Percentiles rank a stretch among this genome's conserved stretches.
phyloP scores from a whole-genome alignment of 805 yeast species.

The Sungouiella blattae region DNA sequence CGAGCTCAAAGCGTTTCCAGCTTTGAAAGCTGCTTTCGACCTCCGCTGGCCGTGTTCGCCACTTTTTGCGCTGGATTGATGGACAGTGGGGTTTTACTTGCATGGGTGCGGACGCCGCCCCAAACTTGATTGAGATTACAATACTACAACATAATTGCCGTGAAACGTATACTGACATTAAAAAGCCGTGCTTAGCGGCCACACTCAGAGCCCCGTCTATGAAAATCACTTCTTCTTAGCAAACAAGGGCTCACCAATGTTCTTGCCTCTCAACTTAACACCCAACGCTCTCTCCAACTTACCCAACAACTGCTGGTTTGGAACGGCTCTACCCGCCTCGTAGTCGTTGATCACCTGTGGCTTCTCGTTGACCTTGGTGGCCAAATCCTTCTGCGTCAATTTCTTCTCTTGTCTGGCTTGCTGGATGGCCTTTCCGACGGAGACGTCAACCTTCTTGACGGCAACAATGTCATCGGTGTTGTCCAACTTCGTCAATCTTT shows the following conservation, averaged over 20 bases:
- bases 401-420: slow-evolving; percentile 84
- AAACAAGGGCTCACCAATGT: slow-evolving; percentile 84
- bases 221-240: slow-evolving; percentile 49
- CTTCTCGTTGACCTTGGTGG: slow-evolving; percentile 92
- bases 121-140: too few species aligned
- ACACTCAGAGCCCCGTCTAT: too few species aligned
- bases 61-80: not conserved
- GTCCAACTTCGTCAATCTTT: slow-evolving; percentile 88
- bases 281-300: slow-evolving; percentile 94
- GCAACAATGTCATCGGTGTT: slow-evolving; percentile 91
- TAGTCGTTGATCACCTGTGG: slow-evolving; percentile 93
- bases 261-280: slow-evolving; percentile 92
- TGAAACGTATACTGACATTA: slow-evolving; percentile 2
- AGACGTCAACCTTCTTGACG: slow-evolving; percentile 79
- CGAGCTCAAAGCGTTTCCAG: not conserved
- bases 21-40: not conserved
- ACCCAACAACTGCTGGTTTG: slow-evolving; percentile 90
- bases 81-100: not conserved
- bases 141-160: too few species aligned
- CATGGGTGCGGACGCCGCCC: too few species aligned
- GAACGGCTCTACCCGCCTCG: slow-evolving; percentile 94
- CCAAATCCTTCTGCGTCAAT: slow-evolving; percentile 92
- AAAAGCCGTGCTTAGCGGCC: too few species aligned
- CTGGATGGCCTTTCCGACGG: slow-evolving; percentile 84
- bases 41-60: not conserved